A percentile compares a stretch with the other conserved stretches of the same genome.
Evolutionary conservation across 2,329 filamentous ascomycete species (phyloP).

Genomic region (Nigrospora sphaerica): DNA sequence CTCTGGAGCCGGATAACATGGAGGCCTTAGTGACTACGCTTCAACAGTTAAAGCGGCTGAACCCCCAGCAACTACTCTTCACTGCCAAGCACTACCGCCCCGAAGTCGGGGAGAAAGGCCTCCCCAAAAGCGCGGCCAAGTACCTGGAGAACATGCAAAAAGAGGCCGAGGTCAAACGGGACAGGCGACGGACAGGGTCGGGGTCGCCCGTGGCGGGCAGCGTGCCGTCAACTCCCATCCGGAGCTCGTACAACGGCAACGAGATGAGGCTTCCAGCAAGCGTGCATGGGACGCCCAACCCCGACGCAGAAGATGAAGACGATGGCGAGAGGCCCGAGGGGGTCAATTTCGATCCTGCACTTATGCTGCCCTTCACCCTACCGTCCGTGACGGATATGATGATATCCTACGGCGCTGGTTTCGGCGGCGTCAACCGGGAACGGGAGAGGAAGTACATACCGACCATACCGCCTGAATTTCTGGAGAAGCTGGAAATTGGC

Average conservation of each 20-base stretch:
- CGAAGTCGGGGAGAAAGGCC: conserved; percentile 88
- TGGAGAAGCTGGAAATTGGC: conserved; percentile 71
- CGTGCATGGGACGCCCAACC: conserved; percentile 30
- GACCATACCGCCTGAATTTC: conserved; percentile 86
- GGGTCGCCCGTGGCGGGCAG: conserved; percentile 25
- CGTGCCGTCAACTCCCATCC: conserved; percentile 27
- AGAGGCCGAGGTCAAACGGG: conserved; percentile 57
- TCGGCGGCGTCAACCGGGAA: conserved; percentile 87
- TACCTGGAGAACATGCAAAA: conserved; percentile 77
- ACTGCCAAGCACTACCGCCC: conserved; percentile 87
- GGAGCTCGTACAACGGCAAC: conserved; percentile 31
- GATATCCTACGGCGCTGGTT: conserved; percentile 87
- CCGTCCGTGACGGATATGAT: conserved; percentile 97
- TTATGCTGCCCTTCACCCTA: conserved; percentile 92
- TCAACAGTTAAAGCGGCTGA: conserved; percentile 79
- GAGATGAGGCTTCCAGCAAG: conserved; percentile 35
- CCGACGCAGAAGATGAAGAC: conserved; percentile 52
- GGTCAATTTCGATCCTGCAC: conserved; percentile 77
- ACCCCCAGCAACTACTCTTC: conserved; percentile 83
- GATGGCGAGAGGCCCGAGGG: conserved; percentile 66
- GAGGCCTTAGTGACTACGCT: conserved; percentile 84
- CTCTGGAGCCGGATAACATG: conserved; percentile 74
- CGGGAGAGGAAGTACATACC: conserved; percentile 93
- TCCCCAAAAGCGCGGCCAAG: conserved; percentile 82
- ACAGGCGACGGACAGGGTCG: conserved; percentile 40